phyloP scores from a whole-genome alignment of 306 rosid species.

The Styphnolobium japonicum region DNA sequence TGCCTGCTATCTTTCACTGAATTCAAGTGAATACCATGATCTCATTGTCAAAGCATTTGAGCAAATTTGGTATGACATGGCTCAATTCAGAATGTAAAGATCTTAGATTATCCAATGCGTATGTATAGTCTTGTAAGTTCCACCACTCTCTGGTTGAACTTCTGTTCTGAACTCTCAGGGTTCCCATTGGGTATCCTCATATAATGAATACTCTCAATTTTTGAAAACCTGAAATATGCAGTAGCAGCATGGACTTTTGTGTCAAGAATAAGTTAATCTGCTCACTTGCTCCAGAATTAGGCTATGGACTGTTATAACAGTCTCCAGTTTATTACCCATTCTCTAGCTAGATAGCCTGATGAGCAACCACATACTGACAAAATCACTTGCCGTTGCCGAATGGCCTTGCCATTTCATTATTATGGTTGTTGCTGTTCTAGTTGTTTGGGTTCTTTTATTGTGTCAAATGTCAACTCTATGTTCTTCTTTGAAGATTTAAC shows the following conservation, averaged over 20 bases:
- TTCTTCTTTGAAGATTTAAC: background rate
- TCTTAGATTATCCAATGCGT: conserved; percentile 28
- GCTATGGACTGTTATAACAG: background rate
- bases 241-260: background rate
- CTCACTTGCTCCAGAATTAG: background rate
- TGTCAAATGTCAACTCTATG: background rate
- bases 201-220: background rate
- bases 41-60: conserved; percentile 80
- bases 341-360: background rate
- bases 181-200: background rate
- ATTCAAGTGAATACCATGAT: conserved; percentile 67
- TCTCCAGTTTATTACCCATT: background rate
- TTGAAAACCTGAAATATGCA: background rate
- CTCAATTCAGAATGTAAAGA: conserved; percentile 38
- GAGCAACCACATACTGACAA: background rate
- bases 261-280: background rate
- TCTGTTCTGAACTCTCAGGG: background rate
- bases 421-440: background rate
- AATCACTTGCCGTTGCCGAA: background rate
- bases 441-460: background rate
- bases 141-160: background rate
- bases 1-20: conserved; percentile 78
- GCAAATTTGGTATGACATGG: conserved; percentile 78
- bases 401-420: background rate
- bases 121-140: conserved; percentile 29